These are phyloP conservation scores for Scutellaria baicalensis DNA, from an alignment of 257 asterid genomes.

Conservation along the genomic window DNA sequence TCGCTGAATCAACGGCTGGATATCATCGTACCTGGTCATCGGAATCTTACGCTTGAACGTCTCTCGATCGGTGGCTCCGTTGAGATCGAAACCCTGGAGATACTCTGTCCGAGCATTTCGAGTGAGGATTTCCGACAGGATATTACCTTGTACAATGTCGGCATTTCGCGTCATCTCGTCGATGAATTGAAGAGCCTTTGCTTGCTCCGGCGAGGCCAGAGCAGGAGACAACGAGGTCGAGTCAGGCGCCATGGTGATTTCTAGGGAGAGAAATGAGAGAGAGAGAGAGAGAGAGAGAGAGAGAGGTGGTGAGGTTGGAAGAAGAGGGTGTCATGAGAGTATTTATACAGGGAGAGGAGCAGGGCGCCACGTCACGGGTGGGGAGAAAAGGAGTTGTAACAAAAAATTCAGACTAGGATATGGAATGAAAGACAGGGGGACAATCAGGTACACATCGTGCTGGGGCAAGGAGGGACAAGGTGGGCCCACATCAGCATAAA, in stretches of 20 bases:
- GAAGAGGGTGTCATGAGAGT: neutral
- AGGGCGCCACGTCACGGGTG: constrained; percentile 27
- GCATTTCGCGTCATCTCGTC: constrained; percentile 30
- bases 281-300: neutral
- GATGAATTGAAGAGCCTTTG: constrained; percentile 25
- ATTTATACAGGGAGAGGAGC: constrained; percentile 22
- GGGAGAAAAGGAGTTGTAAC: neutral
- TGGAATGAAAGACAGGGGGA: neutral
- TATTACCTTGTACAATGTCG: constrained; percentile 9
- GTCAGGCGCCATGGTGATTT: constrained; percentile 44
- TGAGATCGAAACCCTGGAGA: constrained; percentile 4
- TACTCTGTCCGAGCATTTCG: constrained; percentile 29
- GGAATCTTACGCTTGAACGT: constrained; percentile 13
- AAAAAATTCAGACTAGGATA: constrained; percentile 3
- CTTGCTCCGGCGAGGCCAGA: constrained; percentile 54
- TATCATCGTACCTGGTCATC: constrained; percentile 5
- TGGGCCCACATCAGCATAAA: neutral
- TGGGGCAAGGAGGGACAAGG: neutral
- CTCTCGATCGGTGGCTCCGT: constrained; percentile 1
- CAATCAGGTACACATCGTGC: neutral
- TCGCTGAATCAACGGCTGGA: constrained; percentile 17
- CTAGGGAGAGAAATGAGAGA: neutral
- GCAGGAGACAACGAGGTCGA: constrained; percentile 31
- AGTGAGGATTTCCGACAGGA: constrained; percentile 22
- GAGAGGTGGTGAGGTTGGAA: neutral